These are phyloP conservation scores for Penicillium sp. DNA, from an alignment of 2,329 filamentous ascomycete species.

Conservation along the genomic window DNA sequence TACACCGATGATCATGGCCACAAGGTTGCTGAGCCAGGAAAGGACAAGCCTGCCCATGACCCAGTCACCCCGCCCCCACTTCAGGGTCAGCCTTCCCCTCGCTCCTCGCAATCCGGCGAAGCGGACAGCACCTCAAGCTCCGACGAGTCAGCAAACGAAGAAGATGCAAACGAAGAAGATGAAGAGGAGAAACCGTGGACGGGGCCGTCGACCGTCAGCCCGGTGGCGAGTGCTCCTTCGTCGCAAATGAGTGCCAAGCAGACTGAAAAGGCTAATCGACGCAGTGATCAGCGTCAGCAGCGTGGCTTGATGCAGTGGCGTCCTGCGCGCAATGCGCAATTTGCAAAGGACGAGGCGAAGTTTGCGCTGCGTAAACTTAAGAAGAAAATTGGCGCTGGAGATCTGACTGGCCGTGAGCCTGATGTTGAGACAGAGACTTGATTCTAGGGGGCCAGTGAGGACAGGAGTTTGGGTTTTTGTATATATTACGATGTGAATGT, in stretches of 20 bases:
- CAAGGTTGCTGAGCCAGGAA: conserved; percentile 57
- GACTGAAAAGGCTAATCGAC: conserved; percentile 39
- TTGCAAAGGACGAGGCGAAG: conserved; percentile 83
- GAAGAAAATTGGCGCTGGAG: conserved; percentile 65
- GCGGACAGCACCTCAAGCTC: conserved; percentile 20
- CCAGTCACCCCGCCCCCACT: conserved; percentile 49
- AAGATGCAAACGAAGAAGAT: conserved; percentile 1
- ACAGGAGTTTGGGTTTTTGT: background rate
- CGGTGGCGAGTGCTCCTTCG: conserved; percentile 13
- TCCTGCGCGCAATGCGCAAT: conserved; percentile 78
- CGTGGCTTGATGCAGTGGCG: conserved; percentile 94
- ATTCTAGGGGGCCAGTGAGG: background rate
- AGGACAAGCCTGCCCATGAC: conserved; percentile 52
- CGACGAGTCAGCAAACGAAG: conserved; percentile 8
- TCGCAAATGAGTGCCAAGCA: conserved; percentile 16
- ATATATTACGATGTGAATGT: background rate
- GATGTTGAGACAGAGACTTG: conserved; percentile 75
- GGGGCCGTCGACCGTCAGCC: conserved; percentile 19
- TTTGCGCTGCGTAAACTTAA: conserved; percentile 73
- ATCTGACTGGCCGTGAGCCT: conserved; percentile 75
- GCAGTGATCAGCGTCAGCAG: conserved; percentile 73
- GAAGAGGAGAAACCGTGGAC: conserved; percentile 1
- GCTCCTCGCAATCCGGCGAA: conserved; percentile 12
- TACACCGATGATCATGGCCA: conserved; percentile 54
- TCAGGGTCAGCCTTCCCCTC: conserved; percentile 11